Base-by-base conservation (phyloP, 768 basidiomycete species). In the Fistulinella prunicolor region DNA sequence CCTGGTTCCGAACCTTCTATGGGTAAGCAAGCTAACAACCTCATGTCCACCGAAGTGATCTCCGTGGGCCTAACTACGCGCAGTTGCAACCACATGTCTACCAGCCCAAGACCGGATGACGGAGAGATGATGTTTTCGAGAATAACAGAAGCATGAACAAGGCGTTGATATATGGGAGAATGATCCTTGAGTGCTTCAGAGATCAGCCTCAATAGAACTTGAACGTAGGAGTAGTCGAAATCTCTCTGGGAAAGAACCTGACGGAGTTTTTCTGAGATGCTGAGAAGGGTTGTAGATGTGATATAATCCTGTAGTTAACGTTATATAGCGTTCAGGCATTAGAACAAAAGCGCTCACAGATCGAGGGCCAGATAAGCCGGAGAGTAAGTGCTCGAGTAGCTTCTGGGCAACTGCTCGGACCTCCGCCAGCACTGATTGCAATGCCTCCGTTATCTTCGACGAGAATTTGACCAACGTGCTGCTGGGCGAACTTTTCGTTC, bases 61-160 rank as follows among this genome's bases (percentile, higher is more conserved):
- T 55, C 58, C 38, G 38, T 48, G 32, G 37, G 41, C 49, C 44
- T 47, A 17, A 56, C 56, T 12, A 35, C 32, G 10, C 59, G 74
- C 46, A 83, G 64, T 6, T 61, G 64, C 12, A 74, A 70, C 92
- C 92, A 95, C 29, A 95, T 79, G 19, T 83, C 73, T 17, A 77
- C 68, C 62, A 94, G 70, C 20, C 85, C 87, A 21, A 81, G 72
- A 4, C 94, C 94, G n/a, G 80, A 77, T 7, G 81, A 80, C 14
- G 83, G 75, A 3, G 78, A 78, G 14, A 87, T 71, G 3, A 71
- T 59, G 5, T 73, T 65, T 30, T 74, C 70, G 3, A 94, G 69
- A 6, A 59, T 56, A 26, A 67, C 47, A 6, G 70, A 69, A 22
- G 64, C 56, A n/a, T 44, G 41, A 9, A 55, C 57, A 24, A 82